phyloP scores from a whole-genome alignment of 495 filamentous ascomycete species.

The Staphylotrichum tortipilum region DNA sequence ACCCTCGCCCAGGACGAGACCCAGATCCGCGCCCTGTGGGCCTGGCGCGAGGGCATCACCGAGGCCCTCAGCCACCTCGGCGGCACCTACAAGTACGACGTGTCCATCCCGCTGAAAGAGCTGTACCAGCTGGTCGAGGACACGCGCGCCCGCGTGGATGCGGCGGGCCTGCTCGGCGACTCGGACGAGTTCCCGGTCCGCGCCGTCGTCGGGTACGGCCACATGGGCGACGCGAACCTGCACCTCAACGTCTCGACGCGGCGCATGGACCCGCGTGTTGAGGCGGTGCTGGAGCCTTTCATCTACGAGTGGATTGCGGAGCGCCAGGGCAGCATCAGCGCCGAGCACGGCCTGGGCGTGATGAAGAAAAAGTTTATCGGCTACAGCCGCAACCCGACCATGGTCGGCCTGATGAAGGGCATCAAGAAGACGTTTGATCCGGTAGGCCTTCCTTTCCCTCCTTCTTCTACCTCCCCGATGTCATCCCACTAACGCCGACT shows the following conservation, averaged over 20 bases:
- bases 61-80: conserved; percentile 84
- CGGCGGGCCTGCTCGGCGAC: conserved; percentile 68
- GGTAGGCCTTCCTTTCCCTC: conserved; percentile 45
- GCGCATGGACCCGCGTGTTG: conserved; percentile 77
- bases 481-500: not conserved
- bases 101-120: conserved; percentile 84
- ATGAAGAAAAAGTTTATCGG: conserved; percentile 92
- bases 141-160: conserved; percentile 56
- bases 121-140: conserved; percentile 87
- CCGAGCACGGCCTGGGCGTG: conserved; percentile 88
- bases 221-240: conserved; percentile 94
- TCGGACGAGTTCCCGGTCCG: conserved; percentile 72
- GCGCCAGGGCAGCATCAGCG: conserved; percentile 83
- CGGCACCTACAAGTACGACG: conserved; percentile 96
- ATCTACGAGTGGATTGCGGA: conserved; percentile 94
- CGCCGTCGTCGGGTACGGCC: conserved; percentile 88
- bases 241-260: conserved; percentile 82
- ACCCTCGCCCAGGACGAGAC: conserved; percentile 88
- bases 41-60: conserved; percentile 86
- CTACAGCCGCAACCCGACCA: conserved; percentile 80
- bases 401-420: conserved; percentile 85
- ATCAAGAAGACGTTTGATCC: conserved; percentile 89
- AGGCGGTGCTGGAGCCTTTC: conserved; percentile 85
- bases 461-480: not conserved
- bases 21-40: conserved; percentile 77